phyloP scores from a whole-genome alignment of 2,329 filamentous ascomycete genomes.

The Trichoderma semiorbis region DNA sequence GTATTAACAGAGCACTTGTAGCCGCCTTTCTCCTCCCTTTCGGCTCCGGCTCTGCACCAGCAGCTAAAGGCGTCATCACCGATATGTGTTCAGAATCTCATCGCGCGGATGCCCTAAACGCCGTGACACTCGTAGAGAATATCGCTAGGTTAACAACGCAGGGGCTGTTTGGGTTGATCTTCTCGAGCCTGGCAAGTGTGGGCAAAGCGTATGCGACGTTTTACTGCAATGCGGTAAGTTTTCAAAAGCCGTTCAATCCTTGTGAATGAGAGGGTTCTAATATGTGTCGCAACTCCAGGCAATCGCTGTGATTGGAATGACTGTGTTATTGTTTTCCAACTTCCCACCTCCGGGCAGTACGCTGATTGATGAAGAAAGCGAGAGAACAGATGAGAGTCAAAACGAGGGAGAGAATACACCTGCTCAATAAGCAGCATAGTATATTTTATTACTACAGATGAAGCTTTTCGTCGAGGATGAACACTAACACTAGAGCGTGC shows the following conservation, averaged over 20 bases:
- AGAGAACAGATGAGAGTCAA: constrained; percentile 9
- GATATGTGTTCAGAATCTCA: constrained; percentile 63
- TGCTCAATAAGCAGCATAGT: not conserved
- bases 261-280: no score
- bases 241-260: no score
- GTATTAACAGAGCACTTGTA: constrained; percentile 21
- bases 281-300: constrained; percentile 36
- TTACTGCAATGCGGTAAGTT: constrained; percentile 59
- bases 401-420: not conserved
- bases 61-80: constrained; percentile 70
- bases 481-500: not conserved
- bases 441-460: not conserved
- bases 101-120: constrained; percentile 63
- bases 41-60: constrained; percentile 64
- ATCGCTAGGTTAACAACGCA: constrained; percentile 61
- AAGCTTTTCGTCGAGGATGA: not conserved
- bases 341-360: constrained; percentile 40
- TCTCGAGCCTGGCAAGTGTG: constrained; percentile 58
- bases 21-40: constrained; percentile 64
- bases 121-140: constrained; percentile 68
- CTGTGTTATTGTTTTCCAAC: constrained; percentile 40
- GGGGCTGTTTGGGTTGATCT: constrained; percentile 64
- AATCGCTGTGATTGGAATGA: constrained; percentile 46
- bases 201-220: constrained; percentile 63
- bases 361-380: constrained; percentile 30